Evolutionary conservation across 805 yeast genomes (phyloP), one percentile per base, ranked within the genome.

Genomic region (Lachancea sp.): DNA sequence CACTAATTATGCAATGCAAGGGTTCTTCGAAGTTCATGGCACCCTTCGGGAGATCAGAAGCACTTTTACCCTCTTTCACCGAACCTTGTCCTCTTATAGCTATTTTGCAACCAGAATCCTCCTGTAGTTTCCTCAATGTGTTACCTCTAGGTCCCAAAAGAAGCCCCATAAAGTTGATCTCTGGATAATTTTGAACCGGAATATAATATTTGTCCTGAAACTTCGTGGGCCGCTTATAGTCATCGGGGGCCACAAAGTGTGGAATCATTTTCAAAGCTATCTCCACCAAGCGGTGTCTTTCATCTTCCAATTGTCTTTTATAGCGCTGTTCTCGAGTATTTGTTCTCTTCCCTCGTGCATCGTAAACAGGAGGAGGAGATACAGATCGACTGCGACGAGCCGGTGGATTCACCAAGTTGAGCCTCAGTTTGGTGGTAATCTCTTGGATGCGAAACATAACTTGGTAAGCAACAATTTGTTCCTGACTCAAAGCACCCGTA

Each of bases 31-130:
- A 68, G 48, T 78, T 75, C 49, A 75, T 72, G 27, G 76, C 76
- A 13, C 70, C 72, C 35, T 73, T 69, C 4, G 75, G 70, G 13
- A 72, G 60, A 32, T 71, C 73, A 11, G 71, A 58, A 1, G 77
- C 67, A 46, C 77, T 75, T 61, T 81, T 84, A 27, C 98, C 98
- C 58, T 87, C 95, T 59, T 91, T 91, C 16, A 89, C 95, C 1
- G 97, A 90, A 0, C 99, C 99, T 54, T 85, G 81, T 22, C 99
- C 99, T 54, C 99, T 73, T 41, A 93, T 85, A 2, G 90, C 95
- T 48, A 93, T 83, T 52, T 75, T 78, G 15, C 98, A 96, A 1
- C 96, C 96, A 33, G 95, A 82, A 41, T 83, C 81, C 25, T 78
- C 81, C 60, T 91, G 95, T 64, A 95, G 67, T 54, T 79, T 78